phyloP scores from a whole-genome alignment of 345 rosid genomes.

The Acer yangbiense region DNA sequence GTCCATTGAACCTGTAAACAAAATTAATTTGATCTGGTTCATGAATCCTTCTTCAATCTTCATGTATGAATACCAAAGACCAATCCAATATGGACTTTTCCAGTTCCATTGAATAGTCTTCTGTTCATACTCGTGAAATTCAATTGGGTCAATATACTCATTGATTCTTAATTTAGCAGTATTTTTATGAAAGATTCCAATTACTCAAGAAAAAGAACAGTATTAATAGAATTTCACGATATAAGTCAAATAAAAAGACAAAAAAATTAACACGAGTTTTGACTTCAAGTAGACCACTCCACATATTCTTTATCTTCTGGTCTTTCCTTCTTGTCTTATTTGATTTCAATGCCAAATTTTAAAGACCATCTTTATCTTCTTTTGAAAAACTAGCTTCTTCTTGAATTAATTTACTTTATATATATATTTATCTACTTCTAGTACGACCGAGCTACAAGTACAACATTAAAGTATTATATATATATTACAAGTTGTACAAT shows the following conservation, averaged over 20 bases:
- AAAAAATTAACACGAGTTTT: constrained; percentile 12
- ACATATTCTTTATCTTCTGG: background rate
- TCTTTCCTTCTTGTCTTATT: background rate
- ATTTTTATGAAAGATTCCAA: background rate
- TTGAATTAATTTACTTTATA: background rate
- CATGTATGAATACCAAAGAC: constrained; percentile 18
- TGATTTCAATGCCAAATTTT: background rate
- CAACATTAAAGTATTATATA: no score
- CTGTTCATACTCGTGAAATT: background rate
- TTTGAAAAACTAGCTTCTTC: no score
- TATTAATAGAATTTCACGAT: background rate
- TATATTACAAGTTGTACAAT: no score
- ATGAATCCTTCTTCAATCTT: background rate
- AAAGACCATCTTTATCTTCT: background rate
- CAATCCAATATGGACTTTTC: constrained; percentile 17
- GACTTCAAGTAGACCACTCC: constrained; percentile 11
- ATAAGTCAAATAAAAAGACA: background rate
- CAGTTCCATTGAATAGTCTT: background rate
- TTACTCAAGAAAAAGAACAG: background rate
- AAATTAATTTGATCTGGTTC: background rate
- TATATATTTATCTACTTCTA: no score
- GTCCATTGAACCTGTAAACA: constrained; percentile 11
- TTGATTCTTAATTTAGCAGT: background rate
- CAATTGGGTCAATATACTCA: background rate
- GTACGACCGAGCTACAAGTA: background rate